phyloP scores from a whole-genome alignment of 495 filamentous ascomycete species.

The Echria macrotheca region DNA sequence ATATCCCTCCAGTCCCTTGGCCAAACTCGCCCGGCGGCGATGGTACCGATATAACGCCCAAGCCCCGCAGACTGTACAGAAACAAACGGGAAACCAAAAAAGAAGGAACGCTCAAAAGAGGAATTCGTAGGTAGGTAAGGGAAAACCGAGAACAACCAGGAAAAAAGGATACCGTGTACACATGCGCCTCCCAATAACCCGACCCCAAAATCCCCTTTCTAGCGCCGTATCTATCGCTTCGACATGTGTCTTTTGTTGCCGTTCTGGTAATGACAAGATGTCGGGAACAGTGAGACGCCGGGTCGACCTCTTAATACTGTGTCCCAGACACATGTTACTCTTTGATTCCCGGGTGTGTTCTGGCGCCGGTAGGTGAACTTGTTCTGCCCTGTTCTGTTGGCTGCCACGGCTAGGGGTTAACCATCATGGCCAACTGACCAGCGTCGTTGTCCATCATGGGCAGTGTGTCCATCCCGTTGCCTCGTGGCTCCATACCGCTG shows the following conservation, averaged over 20 bases:
- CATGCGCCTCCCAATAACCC: no score
- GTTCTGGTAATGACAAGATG: conserved; percentile 1
- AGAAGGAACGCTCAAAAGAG: no score
- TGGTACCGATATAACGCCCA: no score
- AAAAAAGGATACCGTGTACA: no score
- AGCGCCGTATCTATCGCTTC: no score
- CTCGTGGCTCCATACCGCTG: conserved; percentile 35
- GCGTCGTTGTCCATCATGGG: conserved; percentile 45
- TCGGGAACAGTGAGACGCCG: conserved; percentile 6
- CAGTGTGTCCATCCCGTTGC: conserved; percentile 35
- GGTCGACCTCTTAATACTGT: conserved; percentile 1
- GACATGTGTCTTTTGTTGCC: conserved; percentile 2
- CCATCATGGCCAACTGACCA: conserved; percentile 27
- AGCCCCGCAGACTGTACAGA: no score
- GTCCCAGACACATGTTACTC: background rate
- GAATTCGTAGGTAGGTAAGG: no score
- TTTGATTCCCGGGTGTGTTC: background rate
- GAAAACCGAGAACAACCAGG: no score
- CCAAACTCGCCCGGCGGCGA: no score
- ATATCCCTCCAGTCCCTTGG: no score
- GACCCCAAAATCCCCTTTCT: no score
- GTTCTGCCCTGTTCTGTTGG: background rate
- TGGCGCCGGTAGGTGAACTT: background rate
- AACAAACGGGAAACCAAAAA: no score
- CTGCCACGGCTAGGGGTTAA: conserved; percentile 17